These are phyloP conservation scores for Rubia yunnanensis DNA, from an alignment of 257 asterid species.

Conservation along the genomic window DNA sequence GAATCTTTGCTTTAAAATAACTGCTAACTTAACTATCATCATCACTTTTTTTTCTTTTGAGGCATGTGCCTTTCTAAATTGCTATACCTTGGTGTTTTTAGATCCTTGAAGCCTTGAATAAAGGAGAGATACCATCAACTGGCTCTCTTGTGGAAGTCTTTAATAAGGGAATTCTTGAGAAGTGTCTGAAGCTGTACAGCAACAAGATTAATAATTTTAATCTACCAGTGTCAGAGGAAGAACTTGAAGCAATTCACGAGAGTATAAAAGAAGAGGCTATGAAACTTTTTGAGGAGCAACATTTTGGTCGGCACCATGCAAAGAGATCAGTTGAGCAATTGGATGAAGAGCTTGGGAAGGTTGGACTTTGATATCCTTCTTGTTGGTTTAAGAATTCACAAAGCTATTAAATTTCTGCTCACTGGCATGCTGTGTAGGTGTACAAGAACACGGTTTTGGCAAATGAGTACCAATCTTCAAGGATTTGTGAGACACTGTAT, in stretches of 20 bases:
- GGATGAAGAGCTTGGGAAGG: constrained; percentile 79
- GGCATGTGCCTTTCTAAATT: not conserved
- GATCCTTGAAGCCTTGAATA: constrained; percentile 94
- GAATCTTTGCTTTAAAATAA: too few relatives aligned
- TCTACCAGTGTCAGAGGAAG: constrained; percentile 55
- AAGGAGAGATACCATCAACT: constrained; percentile 97
- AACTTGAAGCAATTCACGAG: constrained; percentile 56
- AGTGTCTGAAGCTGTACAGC: constrained; percentile 56
- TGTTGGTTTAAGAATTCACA: not conserved
- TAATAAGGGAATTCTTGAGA: constrained; percentile 77
- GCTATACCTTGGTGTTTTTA: constrained; percentile 26
- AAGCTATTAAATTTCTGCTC: constrained; percentile 14
- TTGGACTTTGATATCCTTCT: constrained; percentile 12
- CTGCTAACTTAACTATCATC: not conserved
- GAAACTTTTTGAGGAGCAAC: constrained; percentile 75
- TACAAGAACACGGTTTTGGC: constrained; percentile 53
- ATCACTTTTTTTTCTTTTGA: not conserved
- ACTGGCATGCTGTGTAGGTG: constrained; percentile 35
- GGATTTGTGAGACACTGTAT: constrained; percentile 72
- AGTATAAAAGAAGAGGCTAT: constrained; percentile 51
- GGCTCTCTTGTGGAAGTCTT: constrained; percentile 96
- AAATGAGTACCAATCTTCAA: constrained; percentile 80
- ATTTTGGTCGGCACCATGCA: constrained; percentile 94
- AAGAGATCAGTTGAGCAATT: constrained; percentile 70
- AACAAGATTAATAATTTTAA: constrained; percentile 40